These are phyloP conservation scores for Magnolia kwangsiensis DNA, from an alignment of 164 flowering plant genomes.

Conservation along the genomic window DNA sequence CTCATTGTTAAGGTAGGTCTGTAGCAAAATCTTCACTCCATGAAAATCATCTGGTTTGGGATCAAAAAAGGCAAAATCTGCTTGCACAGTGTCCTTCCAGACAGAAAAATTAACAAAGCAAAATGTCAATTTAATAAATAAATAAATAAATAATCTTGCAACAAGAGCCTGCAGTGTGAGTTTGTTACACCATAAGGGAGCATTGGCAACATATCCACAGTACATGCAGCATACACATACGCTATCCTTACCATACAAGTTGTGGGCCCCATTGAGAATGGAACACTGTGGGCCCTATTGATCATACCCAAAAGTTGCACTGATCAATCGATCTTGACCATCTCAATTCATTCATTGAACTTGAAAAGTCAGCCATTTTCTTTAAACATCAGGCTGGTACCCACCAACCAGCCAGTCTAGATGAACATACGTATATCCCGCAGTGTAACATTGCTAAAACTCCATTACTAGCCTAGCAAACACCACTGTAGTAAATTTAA, in stretches of 20 bases:
- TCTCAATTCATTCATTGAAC: neutral
- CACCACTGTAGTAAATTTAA: neutral
- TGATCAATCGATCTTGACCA: neutral
- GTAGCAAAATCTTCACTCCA: conserved; percentile 80
- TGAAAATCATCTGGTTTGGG: conserved; percentile 83
- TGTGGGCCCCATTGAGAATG: neutral
- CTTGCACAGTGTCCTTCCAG: conserved; percentile 64
- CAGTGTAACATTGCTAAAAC: neutral
- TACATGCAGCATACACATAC: neutral
- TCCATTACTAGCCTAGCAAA: neutral
- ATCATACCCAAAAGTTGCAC: neutral
- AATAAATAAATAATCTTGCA: neutral
- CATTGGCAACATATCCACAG: neutral
- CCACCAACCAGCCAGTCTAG: neutral
- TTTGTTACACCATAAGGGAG: neutral
- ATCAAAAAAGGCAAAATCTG: conserved; percentile 90
- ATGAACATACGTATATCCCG: neutral
- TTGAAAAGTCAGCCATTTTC: neutral
- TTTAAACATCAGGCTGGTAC: neutral
- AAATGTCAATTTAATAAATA: neutral
- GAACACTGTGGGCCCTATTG: neutral
- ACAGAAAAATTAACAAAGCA: neutral
- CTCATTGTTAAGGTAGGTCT: conserved; percentile 61
- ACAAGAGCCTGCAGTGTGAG: neutral
- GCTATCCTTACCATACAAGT: neutral